Evolutionary conservation across 2,329 filamentous ascomycete genomes (phyloP).

Genomic region (Neofusicoccum laricinum): DNA sequence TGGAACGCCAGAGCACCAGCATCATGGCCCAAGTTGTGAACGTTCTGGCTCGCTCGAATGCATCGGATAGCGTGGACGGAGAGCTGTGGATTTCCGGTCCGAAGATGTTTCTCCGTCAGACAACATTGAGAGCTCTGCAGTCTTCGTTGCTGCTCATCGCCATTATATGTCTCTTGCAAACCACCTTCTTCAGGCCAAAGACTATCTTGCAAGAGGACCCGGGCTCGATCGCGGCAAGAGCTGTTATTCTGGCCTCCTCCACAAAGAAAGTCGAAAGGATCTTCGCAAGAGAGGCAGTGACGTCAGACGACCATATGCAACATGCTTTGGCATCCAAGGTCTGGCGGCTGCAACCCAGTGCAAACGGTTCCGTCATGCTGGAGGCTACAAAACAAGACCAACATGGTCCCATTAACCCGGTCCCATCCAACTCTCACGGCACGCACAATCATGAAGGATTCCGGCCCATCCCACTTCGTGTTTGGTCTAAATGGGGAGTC

Average conservation of each 20-base stretch:
- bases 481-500: slow-evolving; percentile 4
- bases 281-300: not conserved
- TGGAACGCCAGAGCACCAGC: not conserved
- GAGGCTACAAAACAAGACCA: not conserved
- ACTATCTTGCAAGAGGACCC: not conserved
- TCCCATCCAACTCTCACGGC: not conserved
- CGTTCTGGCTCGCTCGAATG: not conserved
- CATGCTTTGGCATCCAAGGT: not conserved
- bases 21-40: slow-evolving; percentile 14
- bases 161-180: not conserved
- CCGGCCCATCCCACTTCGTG: not conserved
- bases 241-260: not conserved
- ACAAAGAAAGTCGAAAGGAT: not conserved
- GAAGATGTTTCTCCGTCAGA: slow-evolving; percentile 5
- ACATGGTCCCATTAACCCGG: not conserved
- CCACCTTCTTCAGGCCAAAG: slow-evolving; percentile 1
- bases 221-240: slow-evolving; percentile 6
- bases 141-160: not conserved
- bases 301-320: not conserved
- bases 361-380: not conserved
- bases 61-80: not conserved
- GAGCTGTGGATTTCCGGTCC: not conserved
- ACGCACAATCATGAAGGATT: not conserved
- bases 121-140: not conserved
- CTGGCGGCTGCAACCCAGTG: not conserved